Percentiles rank a stretch among this genome's conserved stretches.
phyloP scores from a whole-genome alignment of 1,284 basidiomycete species.

The Athelia psychrophila region DNA sequence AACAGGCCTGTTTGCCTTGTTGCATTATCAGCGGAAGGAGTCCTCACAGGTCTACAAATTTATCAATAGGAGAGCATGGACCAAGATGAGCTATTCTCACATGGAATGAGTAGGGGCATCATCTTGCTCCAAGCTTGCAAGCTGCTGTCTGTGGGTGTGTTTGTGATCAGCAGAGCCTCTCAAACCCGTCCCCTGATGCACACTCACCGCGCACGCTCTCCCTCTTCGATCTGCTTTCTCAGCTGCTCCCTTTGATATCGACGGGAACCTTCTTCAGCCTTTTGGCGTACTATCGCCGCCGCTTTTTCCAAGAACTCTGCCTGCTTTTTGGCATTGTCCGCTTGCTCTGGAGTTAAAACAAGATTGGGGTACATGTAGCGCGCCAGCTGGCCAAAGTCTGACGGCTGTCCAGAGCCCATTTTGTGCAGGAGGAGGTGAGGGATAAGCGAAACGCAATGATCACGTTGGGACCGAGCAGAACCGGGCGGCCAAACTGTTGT shows the following conservation, averaged over 20 bases:
- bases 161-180: background rate
- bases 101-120: background rate
- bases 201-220: constrained; percentile 33
- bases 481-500: background rate
- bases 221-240: constrained; percentile 29
- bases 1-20: background rate
- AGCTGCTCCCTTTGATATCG: constrained; percentile 27
- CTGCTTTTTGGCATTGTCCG: background rate
- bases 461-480: too few species aligned
- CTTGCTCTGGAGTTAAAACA: background rate
- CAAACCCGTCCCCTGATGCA: background rate
- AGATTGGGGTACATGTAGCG: background rate
- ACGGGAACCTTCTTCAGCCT: constrained; percentile 1
- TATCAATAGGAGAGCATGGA: background rate
- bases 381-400: too few species aligned
- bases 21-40: background rate
- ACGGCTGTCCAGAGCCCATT: too few species aligned
- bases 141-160: background rate
- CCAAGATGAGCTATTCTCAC: background rate
- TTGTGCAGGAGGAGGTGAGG: too few species aligned
- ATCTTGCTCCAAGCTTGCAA: background rate
- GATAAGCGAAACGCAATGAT: too few species aligned
- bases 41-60: background rate
- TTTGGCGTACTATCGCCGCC: background rate
- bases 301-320: background rate